Conservation (phyloP, 192 early-diverging fungal species). For the Allomyces arbusculus region DNA sequence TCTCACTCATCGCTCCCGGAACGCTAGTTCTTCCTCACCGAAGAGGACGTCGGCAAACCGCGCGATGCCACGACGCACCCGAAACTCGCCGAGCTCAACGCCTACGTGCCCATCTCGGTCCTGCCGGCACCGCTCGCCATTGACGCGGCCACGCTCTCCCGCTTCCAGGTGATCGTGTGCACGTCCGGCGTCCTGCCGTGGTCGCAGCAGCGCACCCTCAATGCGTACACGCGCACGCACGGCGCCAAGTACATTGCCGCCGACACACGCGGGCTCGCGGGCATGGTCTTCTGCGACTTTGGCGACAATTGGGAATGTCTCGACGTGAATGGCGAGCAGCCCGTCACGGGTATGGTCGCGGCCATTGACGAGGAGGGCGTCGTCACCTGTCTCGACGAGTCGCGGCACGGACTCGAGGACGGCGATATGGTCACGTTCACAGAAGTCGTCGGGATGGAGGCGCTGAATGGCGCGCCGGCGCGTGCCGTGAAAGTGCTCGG, state of each 20-base stretch:
- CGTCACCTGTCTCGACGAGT: constrained; percentile 89
- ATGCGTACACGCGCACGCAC: constrained; percentile 53
- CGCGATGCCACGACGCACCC: constrained; percentile 53
- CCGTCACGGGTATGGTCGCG: constrained; percentile 80
- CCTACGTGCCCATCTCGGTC: constrained; percentile 84
- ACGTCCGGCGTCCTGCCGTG: neutral
- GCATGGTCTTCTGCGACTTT: constrained; percentile 87
- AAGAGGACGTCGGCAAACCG: constrained; percentile 68
- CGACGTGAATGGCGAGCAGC: constrained; percentile 84
- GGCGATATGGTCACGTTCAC: constrained; percentile 87
- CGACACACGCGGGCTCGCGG: constrained; percentile 79
- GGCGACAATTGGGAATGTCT: constrained; percentile 63
- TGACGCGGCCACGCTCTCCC: constrained; percentile 23
- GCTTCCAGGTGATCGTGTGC: constrained; percentile 23
- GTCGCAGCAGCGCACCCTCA: constrained; percentile 18
- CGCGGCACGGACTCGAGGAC: constrained; percentile 93
- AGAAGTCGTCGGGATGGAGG: constrained; percentile 81
- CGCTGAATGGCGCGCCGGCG: constrained; percentile 61
- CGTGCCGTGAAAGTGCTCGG: constrained; percentile 37
- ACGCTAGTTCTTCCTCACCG: constrained; percentile 67
- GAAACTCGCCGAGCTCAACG: constrained; percentile 83
- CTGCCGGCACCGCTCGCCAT: constrained; percentile 54
- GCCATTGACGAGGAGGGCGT: constrained; percentile 62
- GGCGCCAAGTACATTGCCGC: constrained; percentile 73
- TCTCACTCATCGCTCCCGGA: neutral